Conservation (phyloP, 2,329 filamentous ascomycete genomes). For the Blastomyces silverae region DNA sequence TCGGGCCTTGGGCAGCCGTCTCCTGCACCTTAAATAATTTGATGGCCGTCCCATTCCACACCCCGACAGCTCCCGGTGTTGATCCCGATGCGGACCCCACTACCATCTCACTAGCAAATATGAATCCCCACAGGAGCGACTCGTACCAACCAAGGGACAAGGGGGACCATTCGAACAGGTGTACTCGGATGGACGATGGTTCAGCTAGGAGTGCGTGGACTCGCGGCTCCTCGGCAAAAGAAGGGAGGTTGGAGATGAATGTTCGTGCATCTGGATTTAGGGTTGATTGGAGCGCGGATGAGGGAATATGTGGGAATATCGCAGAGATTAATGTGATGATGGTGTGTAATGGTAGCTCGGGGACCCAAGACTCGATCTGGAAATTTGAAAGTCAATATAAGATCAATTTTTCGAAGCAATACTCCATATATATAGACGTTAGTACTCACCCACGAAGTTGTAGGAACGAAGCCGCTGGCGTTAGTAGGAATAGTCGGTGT, state of each 20-base stretch:
- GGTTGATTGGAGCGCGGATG: slow-evolving; percentile 39
- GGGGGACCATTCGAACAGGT: slow-evolving; percentile 91
- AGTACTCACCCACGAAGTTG: slow-evolving; percentile 59
- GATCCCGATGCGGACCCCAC: slow-evolving; percentile 39
- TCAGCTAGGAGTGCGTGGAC: slow-evolving; percentile 63
- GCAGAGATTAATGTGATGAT: slow-evolving; percentile 67
- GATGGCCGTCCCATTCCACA: slow-evolving; percentile 89
- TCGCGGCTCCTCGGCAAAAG: slow-evolving; percentile 46
- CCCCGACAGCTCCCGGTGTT: slow-evolving; percentile 75
- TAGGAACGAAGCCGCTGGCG: slow-evolving; percentile 62
- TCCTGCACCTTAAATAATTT: slow-evolving; percentile 87
- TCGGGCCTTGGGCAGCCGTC: slow-evolving; percentile 70
- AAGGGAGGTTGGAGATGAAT: slow-evolving; percentile 39
- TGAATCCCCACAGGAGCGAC: slow-evolving; percentile 84
- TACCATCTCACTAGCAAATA: slow-evolving; percentile 86
- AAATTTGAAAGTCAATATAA: background rate
- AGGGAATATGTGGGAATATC: slow-evolving; percentile 47
- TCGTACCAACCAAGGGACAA: slow-evolving; percentile 93
- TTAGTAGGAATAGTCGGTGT: slow-evolving; percentile 52
- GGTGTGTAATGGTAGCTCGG: slow-evolving; percentile 81
- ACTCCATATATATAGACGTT: background rate
- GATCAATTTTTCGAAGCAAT: background rate
- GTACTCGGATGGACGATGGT: slow-evolving; percentile 64
- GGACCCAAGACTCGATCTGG: slow-evolving; percentile 87
- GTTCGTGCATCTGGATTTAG: slow-evolving; percentile 38